Conservation (phyloP, 2,329 filamentous ascomycete genomes). For the Fusarium metavorans region DNA sequence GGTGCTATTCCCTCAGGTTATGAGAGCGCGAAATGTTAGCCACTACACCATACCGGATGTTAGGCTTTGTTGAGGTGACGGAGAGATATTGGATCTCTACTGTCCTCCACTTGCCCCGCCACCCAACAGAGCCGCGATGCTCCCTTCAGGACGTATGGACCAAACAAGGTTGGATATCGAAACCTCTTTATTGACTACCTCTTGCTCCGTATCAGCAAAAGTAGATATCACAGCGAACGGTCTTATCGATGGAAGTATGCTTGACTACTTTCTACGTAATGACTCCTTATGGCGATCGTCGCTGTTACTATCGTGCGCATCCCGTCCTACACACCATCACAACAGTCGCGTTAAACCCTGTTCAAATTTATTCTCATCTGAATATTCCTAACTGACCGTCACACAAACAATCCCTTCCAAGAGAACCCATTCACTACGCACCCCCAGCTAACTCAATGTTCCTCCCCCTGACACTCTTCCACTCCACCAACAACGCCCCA, state of each 20-base stretch:
- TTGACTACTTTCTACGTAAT: not conserved
- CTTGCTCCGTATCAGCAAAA: no score
- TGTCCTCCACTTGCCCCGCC: not conserved
- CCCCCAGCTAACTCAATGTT: conserved; percentile 51
- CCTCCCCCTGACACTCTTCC: conserved; percentile 69
- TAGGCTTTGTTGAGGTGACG: not conserved
- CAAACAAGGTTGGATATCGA: no score
- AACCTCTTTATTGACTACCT: no score
- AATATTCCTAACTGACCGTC: not conserved
- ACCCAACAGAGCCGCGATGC: not conserved
- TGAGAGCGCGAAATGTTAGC: conserved; percentile 52
- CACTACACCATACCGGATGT: conserved; percentile 50
- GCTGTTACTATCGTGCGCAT: not conserved
- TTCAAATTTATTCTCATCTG: not conserved
- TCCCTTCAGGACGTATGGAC: no score
- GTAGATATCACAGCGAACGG: not conserved
- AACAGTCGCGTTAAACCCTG: not conserved
- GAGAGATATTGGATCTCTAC: not conserved
- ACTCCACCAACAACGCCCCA: conserved; percentile 60
- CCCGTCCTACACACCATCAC: not conserved
- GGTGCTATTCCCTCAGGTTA: not conserved
- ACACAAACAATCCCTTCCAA: not conserved
- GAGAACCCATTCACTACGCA: conserved; percentile 19
- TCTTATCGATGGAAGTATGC: not conserved
- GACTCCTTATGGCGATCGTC: not conserved